Conservation (phyloP, 257 asterid genomes). For the Forsythia suspensa region DNA sequence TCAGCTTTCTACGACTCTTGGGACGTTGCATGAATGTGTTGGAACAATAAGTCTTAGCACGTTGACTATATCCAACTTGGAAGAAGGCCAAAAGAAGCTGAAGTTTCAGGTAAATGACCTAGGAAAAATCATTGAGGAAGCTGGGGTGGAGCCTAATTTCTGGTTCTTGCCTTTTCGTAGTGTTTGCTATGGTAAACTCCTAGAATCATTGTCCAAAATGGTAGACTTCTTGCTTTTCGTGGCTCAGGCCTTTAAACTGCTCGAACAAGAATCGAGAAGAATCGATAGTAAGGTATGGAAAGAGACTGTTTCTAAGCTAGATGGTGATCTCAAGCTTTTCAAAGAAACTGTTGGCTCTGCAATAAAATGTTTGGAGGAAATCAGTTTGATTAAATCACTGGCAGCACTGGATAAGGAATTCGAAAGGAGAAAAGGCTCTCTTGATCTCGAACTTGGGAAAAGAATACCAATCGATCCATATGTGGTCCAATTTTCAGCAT, state of each 20-base stretch:
- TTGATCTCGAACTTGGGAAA: conserved; percentile 67
- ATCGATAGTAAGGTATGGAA: conserved; percentile 33
- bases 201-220: conserved; percentile 55
- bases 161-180: conserved; percentile 80
- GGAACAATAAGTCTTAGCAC: conserved; percentile 30
- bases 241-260: conserved; percentile 40
- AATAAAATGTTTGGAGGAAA: conserved; percentile 55
- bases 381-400: conserved; percentile 48
- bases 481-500: conserved; percentile 15
- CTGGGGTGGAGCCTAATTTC: conserved; percentile 81
- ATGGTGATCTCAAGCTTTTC: conserved; percentile 44
- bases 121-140: conserved; percentile 65
- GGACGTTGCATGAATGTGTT: conserved; percentile 36
- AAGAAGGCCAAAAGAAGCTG: conserved; percentile 37
- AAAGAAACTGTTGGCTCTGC: conserved; percentile 44
- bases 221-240: conserved; percentile 56
- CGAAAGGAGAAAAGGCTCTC: conserved; percentile 40
- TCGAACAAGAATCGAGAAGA: conserved; percentile 50
- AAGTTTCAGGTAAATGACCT: conserved; percentile 42
- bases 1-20: conserved; percentile 53
- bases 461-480: not conserved
- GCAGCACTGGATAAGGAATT: conserved; percentile 45
- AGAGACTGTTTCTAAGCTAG: conserved; percentile 37
- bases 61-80: conserved; percentile 24
- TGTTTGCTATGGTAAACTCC: conserved; percentile 49